Base-by-base conservation (phyloP, 1,284 basidiomycete species). In the Apiotrichum gamsii region DNA sequence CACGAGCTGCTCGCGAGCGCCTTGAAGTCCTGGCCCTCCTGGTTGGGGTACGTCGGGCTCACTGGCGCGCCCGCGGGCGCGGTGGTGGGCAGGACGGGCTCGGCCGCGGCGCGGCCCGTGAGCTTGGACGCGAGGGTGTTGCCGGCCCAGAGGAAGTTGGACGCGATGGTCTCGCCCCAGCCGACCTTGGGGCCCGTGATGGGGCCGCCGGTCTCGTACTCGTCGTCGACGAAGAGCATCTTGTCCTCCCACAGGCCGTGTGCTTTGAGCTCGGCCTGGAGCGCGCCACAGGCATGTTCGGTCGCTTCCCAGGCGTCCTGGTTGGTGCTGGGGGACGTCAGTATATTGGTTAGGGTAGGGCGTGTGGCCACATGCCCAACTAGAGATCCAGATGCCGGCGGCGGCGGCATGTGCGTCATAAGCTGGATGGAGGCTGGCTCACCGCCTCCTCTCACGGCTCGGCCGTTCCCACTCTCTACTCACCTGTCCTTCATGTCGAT, bases 141-240 rank as follows among this genome's bases (percentile, higher is more conserved):
- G 15, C 16, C 28, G 32, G 30, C 42, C 43, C 39, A 45, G 43
- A 31, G 34, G 25, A 30, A 31, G 25, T 42, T 42, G 19, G 53
- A 54, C 3, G 64, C 65, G 21, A 72, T 59, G 4, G 56, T 54
- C 51, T 69, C 69, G 25, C 70, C 70, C 68, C 68, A 70, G 2
- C 58, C 57, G 23, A 44, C 42, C 42, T 52, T 51, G 15, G 56
- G 56, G 2, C 49, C 51, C 6, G 50, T 52, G 9, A 57, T 43
- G 3, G 51, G 49, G 11, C 53, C 56, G 31, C 57, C 63, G 4
- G 59, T 61, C 50, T 71, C 63, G 43, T 62, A 64, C 47, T 72
- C 70, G 47, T 73, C 71, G 41, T 70, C 59, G 18, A 70, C 69
- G 45, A 68, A 72, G 9, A 67, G 60, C 19, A 54, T 51, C 45